Percentiles rank a stretch among this genome's conserved stretches.
Conservation (phyloP, 441 rosid genomes). For the Populus tomentosa region DNA sequence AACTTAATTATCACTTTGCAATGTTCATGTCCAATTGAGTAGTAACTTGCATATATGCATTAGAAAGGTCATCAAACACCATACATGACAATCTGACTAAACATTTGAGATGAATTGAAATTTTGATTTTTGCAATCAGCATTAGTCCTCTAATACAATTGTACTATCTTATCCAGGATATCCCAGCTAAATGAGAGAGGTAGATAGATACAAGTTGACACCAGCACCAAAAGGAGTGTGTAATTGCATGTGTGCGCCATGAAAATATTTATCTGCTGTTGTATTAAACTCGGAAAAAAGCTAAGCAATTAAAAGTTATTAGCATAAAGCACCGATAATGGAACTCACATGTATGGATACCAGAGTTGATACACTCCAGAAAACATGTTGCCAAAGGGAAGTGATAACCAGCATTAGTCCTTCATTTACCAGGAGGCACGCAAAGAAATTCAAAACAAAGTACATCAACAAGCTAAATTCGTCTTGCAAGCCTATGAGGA, state of each 20-base stretch:
- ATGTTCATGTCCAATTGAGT: not conserved
- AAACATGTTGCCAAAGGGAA: slow-evolving; percentile 73
- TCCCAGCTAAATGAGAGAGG: not conserved
- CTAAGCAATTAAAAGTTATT: not conserved
- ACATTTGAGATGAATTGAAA: not conserved
- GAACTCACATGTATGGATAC: slow-evolving; percentile 67
- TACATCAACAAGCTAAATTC: slow-evolving; percentile 98
- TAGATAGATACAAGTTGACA: not conserved
- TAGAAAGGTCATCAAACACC: not conserved
- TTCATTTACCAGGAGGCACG: slow-evolving; percentile 86
- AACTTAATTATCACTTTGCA: not conserved
- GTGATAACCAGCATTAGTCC: slow-evolving; percentile 70
- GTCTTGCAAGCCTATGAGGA: slow-evolving; percentile 78
- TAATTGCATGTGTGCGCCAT: not conserved
- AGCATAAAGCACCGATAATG: not conserved
- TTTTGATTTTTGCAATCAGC: not conserved
- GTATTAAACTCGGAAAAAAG: not conserved
- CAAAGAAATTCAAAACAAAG: slow-evolving; percentile 93
- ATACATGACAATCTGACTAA: not conserved
- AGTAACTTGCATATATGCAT: not conserved
- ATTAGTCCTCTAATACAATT: not conserved
- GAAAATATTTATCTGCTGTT: not conserved
- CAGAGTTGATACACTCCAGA: slow-evolving; percentile 70
- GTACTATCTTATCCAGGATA: not conserved
- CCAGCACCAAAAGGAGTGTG: not conserved